Percentiles rank a stretch among this genome's conserved stretches.
Evolutionary conservation across 805 yeast genomes (phyloP).

Genomic region (Teunomyces funiuensis): DNA sequence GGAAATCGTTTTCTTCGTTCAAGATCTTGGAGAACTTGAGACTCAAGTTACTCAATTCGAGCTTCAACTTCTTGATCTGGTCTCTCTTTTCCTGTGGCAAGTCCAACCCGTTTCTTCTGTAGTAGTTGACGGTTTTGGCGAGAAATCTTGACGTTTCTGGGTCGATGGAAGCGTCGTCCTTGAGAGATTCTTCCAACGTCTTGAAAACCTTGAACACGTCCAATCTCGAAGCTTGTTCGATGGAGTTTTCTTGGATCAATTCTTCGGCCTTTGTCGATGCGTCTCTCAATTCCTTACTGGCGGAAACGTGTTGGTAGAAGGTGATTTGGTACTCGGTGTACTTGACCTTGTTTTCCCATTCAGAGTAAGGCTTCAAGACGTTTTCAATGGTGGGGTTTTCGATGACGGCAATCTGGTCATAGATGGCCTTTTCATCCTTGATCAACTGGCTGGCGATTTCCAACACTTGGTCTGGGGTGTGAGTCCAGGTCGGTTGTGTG

Average conservation of each 20-base stretch:
- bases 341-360: conserved; percentile 49
- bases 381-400: conserved; percentile 55
- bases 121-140: conserved; percentile 56
- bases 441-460: conserved; percentile 46
- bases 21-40: conserved; percentile 62
- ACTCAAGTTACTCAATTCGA: conserved; percentile 56
- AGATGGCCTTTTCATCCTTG: conserved; percentile 41
- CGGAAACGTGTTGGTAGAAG: conserved; percentile 73
- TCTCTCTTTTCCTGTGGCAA: conserved; percentile 55
- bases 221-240: conserved; percentile 63
- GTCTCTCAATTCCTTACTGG: conserved; percentile 63
- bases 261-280: conserved; percentile 67
- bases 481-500: conserved; percentile 46
- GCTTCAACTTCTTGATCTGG: conserved; percentile 56
- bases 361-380: conserved; percentile 53
- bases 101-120: conserved; percentile 68
- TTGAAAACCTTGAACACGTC: conserved; percentile 65
- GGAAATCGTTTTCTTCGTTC: conserved; percentile 66
- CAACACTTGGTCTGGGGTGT: conserved; percentile 51
- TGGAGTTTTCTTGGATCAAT: conserved; percentile 51
- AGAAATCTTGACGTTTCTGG: conserved; percentile 58
- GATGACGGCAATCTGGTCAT: conserved; percentile 53
- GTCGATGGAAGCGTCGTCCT: conserved; percentile 33
- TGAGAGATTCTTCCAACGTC: conserved; percentile 41
- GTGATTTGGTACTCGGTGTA: conserved; percentile 52